Evolutionary conservation across 2,329 filamentous ascomycete species (phyloP), one percentile per base, ranked within the genome.

Genomic region (Arachnopeziza araneosa): DNA sequence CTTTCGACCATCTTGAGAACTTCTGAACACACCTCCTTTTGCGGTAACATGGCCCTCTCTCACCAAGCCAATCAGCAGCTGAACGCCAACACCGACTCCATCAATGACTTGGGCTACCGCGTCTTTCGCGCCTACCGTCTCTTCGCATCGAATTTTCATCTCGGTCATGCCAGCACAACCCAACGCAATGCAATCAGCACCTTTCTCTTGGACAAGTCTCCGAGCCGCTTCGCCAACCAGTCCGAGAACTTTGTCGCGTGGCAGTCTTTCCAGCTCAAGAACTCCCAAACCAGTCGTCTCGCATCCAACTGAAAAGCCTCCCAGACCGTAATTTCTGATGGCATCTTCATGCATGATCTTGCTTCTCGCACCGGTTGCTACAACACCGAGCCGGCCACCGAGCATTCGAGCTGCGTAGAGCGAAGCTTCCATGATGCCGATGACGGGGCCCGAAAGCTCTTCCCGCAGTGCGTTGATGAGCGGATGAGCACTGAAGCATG

Each of bases 81-180:
- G 78, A 21, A 80, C 74, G 0, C 78, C 78, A 9, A 77, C 75
- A 24, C 76, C 74, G 0, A 83, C 80, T 0, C 79, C 79, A 70
- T 83, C 80, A 24, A 82, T 72, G 8, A 83, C 78, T 67, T 79
- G 78, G 3, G 75, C 71, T 19, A 66, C 69, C 32, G 72, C 67
- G 32, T 78, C 75, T 52, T 75, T 72, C 30, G 74, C 71, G 0
- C 73, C 74, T 0, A 82, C 80, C 0, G 75, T 78, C 26, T 77
- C 70, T 63, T 80, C 77, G 50, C 80, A 77, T 69, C 57, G 77
- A 73, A 67, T 79, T 68, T 95, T 89, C 76, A 97, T 82, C 0
- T 92, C 93, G 0, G 88, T 87, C 93, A 96, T 96, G 0, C 92
- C 93, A 2, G 90, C 93, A 73, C 93, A 96, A 0, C 93, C 93